Evolutionary conservation across 352 stramenopile species (phyloP).

Genomic region (Nothophytophthora sp.): DNA sequence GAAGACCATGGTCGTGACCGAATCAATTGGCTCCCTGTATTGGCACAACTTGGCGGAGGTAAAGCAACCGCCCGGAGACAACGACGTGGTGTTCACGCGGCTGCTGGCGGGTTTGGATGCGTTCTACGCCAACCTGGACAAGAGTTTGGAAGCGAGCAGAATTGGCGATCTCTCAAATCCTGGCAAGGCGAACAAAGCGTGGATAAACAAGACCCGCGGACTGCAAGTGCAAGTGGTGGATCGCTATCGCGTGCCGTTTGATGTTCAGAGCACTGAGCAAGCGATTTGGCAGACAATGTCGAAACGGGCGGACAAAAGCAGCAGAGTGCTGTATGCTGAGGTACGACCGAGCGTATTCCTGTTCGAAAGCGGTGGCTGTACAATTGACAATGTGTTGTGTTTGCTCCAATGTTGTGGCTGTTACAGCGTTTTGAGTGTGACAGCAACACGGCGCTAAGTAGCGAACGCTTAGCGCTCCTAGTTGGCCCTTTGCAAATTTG

Average conservation of each 20-base stretch:
- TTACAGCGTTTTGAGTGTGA: constrained; percentile 11
- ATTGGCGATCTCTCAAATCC: not conserved
- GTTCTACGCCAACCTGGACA: not conserved
- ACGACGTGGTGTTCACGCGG: constrained; percentile 14
- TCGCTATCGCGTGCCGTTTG: constrained; percentile 16
- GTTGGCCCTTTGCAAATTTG: constrained; percentile 4
- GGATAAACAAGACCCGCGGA: constrained; percentile 7
- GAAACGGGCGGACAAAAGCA: not conserved
- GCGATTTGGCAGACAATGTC: constrained; percentile 10
- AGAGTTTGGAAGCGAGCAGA: not conserved
- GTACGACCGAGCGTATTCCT: not conserved
- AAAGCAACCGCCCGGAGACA: constrained; percentile 9
- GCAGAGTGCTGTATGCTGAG: constrained; percentile 17
- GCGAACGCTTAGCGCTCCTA: constrained; percentile 5
- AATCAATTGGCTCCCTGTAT: constrained; percentile 6
- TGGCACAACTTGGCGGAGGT: constrained; percentile 3
- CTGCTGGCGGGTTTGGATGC: constrained; percentile 10
- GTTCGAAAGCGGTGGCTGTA: too few species aligned
- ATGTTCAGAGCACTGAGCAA: constrained; percentile 8
- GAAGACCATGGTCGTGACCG: constrained; percentile 1
- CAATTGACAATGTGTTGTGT: not conserved
- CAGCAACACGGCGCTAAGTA: constrained; percentile 9
- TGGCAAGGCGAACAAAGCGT: constrained; percentile 2
- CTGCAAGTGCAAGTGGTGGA: constrained; percentile 15
- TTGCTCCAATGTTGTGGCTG: not conserved